Evolutionary conservation across 345 rosid species (phyloP).

Genomic region (Gossypium sturtianum): DNA sequence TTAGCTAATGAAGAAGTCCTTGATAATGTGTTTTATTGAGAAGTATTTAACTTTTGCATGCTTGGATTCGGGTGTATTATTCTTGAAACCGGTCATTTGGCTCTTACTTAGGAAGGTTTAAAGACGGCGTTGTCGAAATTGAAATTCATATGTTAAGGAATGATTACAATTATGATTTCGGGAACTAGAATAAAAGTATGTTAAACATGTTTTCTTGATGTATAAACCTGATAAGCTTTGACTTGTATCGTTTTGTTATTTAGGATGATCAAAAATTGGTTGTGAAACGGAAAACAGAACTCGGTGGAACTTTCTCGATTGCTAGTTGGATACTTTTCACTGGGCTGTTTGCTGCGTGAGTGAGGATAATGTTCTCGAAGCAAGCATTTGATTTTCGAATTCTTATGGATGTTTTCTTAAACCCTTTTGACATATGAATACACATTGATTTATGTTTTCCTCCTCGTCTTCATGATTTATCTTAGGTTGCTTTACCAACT

Average conservation of each 20-base stretch:
- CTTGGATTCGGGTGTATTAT: neutral
- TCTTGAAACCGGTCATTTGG: neutral
- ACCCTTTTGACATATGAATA: conserved; percentile 4
- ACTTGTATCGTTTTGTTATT: neutral
- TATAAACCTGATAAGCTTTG: neutral
- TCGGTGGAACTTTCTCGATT: conserved; percentile 86
- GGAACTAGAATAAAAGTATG: neutral
- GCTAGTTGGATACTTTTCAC: conserved; percentile 94
- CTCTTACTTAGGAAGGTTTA: neutral
- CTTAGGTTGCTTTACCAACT: conserved; percentile 93
- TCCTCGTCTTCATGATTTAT: conserved; percentile 26
- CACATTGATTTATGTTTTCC: conserved; percentile 26
- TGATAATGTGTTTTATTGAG: neutral
- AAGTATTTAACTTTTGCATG: neutral
- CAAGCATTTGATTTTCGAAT: neutral
- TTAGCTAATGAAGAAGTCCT: neutral
- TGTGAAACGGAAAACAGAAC: conserved; percentile 83
- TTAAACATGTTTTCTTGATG: neutral
- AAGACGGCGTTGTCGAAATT: neutral
- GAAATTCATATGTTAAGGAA: neutral
- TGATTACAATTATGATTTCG: neutral
- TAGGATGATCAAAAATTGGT: conserved; percentile 84
- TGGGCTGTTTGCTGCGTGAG: conserved; percentile 94
- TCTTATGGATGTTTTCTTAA: neutral
- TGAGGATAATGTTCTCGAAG: conserved; percentile 19